Evolutionary conservation across 805 yeast genomes (phyloP), one percentile per base, ranked within the genome.

Genomic region (Hanseniaspora vineae): DNA sequence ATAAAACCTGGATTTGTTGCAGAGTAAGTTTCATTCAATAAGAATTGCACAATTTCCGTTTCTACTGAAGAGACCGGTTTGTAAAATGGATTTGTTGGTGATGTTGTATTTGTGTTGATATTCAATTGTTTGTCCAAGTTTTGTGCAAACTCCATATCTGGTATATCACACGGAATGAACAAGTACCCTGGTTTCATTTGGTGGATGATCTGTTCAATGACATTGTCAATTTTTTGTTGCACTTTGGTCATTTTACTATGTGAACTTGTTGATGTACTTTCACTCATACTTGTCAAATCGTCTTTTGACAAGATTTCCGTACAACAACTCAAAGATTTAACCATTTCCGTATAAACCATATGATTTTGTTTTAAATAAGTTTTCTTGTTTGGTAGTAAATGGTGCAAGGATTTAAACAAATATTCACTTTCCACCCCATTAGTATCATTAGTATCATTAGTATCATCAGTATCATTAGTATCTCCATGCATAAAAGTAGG

Each of bases 151-250:
- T 57, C 37, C 13, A 55, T 51, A 48, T 78, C 77, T 11, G 78
- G 75, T 53, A 84, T 61, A 59, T 88, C 89, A 42, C 75, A 67
- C 1, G 97, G 96, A 44, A 89, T 61, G 59, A 77, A 85, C 44
- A 88, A 61, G 57, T 83, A 88, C 14, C 95, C 96, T 0, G 97
- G 97, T 60, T 80, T 77, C 37, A 81, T 78, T 42, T 74, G 69
- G 39, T 61, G 67, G 53, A 77, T 66, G 29, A 85, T 77, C 15
- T 71, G 67, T 42, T 57, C 58, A 48, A 89, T 73, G 6, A 85
- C 82, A 18, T 66, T 65, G 61, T 89, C 97, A 47, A 89, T 76
- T 60, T 82, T 78, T 35, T 56, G 5, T 44, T 48, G 50, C 31
- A 48, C 39, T 23, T 66, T 60, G 15, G 79, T 69, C 8, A 35